Conservation (phyloP, 108 stramenopile genomes). For the Hondaea fermentalgiana region DNA sequence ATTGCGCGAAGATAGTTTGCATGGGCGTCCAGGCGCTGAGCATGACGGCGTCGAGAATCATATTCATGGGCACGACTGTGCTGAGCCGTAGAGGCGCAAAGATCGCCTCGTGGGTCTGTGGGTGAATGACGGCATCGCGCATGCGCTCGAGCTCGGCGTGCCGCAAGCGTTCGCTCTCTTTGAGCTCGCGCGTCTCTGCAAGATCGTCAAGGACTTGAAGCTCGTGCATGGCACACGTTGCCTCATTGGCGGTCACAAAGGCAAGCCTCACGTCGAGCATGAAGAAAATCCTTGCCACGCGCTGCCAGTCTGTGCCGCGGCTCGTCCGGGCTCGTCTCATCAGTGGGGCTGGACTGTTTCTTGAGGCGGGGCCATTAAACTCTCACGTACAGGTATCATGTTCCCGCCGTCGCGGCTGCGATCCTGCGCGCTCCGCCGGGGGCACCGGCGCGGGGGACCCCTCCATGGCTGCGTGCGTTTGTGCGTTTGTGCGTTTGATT, state of each 20-base stretch:
- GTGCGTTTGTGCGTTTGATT: no score
- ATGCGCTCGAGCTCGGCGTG: neutral
- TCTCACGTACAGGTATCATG: no score
- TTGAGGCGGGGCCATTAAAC: no score
- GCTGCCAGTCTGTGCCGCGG: neutral
- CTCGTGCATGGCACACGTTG: neutral
- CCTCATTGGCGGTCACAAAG: neutral
- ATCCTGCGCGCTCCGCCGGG: no score
- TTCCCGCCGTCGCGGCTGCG: no score
- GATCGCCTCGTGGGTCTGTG: neutral
- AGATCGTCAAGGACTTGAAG: neutral
- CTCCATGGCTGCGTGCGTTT: no score
- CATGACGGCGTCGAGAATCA: slow-evolving; percentile 2
- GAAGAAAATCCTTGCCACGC: neutral
- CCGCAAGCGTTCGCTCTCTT: neutral
- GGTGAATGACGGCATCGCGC: slow-evolving; percentile 9
- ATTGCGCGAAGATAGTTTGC: neutral
- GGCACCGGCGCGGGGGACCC: no score
- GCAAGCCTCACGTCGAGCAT: slow-evolving; percentile 1
- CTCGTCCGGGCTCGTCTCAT: no score
- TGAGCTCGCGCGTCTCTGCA: neutral
- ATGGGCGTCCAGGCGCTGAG: neutral
- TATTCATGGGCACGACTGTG: slow-evolving; percentile 8
- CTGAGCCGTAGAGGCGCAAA: neutral
- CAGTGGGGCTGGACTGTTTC: no score